Evolutionary conservation across 2,329 filamentous ascomycete species (phyloP).

Genomic region (Penicillium sp.): DNA sequence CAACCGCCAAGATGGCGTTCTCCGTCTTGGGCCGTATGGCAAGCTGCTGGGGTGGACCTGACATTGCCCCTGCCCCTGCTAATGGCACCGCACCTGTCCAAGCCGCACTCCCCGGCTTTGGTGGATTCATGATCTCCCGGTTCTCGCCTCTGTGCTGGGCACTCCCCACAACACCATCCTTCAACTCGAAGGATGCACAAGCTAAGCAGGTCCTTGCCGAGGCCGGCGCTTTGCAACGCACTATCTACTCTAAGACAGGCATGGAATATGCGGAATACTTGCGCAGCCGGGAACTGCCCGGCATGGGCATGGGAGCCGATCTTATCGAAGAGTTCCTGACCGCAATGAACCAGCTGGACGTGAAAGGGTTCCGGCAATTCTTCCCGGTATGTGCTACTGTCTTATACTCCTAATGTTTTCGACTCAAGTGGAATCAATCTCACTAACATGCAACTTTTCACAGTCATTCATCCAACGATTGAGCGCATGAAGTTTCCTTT

Average conservation of each 20-base stretch:
- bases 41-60: slow-evolving; percentile 83
- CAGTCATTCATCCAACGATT: slow-evolving; percentile 47
- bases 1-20: slow-evolving; percentile 72
- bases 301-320: slow-evolving; percentile 48
- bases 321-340: slow-evolving; percentile 49
- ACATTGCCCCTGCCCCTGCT: slow-evolving; percentile 51
- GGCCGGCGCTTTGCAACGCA: slow-evolving; percentile 81
- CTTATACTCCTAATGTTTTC: neutral
- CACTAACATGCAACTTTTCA: slow-evolving; percentile 4
- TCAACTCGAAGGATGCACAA: slow-evolving; percentile 84
- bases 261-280: slow-evolving; percentile 66
- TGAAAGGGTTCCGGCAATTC: slow-evolving; percentile 49
- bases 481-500: slow-evolving; percentile 39
- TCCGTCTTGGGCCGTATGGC: slow-evolving; percentile 80
- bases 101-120: slow-evolving; percentile 74
- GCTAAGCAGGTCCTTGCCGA: slow-evolving; percentile 84
- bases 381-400: slow-evolving; percentile 40
- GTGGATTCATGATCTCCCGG: slow-evolving; percentile 80
- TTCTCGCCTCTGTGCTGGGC: slow-evolving; percentile 92
- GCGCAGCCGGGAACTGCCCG: slow-evolving; percentile 44
- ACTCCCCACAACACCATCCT: slow-evolving; percentile 72
- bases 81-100: slow-evolving; percentile 36
- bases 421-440: neutral
- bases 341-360: slow-evolving; percentile 45
- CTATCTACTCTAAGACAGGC: slow-evolving; percentile 86